Evolutionary conservation across 805 yeast species (phyloP).

Genomic region (Metschnikowia cerradonensis): DNA sequence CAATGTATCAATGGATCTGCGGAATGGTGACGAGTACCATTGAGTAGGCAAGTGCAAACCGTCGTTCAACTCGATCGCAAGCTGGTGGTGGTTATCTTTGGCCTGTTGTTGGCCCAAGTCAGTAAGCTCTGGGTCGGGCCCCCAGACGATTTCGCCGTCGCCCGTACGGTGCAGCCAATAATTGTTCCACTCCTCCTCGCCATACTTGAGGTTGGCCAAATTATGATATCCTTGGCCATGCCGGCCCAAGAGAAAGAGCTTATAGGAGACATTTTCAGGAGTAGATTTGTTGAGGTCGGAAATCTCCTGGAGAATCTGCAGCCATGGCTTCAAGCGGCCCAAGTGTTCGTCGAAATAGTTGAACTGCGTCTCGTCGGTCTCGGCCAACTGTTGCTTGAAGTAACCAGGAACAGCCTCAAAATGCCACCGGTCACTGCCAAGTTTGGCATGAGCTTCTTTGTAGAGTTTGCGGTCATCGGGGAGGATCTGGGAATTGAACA

Average conservation of each 20-base stretch:
- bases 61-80: slow-evolving; percentile 34
- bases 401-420: slow-evolving; percentile 39
- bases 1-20: slow-evolving; percentile 49
- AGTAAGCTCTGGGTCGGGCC: slow-evolving; percentile 50
- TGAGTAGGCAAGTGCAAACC: slow-evolving; percentile 32
- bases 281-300: slow-evolving; percentile 31
- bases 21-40: slow-evolving; percentile 48
- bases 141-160: slow-evolving; percentile 48
- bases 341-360: slow-evolving; percentile 41
- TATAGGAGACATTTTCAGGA: slow-evolving; percentile 32
- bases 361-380: slow-evolving; percentile 41
- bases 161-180: slow-evolving; percentile 43
- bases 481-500: slow-evolving; percentile 27
- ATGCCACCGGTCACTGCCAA: slow-evolving; percentile 29
- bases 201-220: slow-evolving; percentile 43
- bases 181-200: slow-evolving; percentile 43
- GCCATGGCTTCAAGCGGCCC: slow-evolving; percentile 34
- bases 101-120: slow-evolving; percentile 45
- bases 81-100: slow-evolving; percentile 36
- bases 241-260: slow-evolving; percentile 45
- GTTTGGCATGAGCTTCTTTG: slow-evolving; percentile 8
- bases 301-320: slow-evolving; percentile 20
- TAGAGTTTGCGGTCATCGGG: slow-evolving; percentile 19
- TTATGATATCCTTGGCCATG: slow-evolving; percentile 57
- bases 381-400: slow-evolving; percentile 41